These are phyloP conservation scores for Hydnomerulius pinastri DNA, from an alignment of 768 basidiomycete genomes.

Conservation along the genomic window DNA sequence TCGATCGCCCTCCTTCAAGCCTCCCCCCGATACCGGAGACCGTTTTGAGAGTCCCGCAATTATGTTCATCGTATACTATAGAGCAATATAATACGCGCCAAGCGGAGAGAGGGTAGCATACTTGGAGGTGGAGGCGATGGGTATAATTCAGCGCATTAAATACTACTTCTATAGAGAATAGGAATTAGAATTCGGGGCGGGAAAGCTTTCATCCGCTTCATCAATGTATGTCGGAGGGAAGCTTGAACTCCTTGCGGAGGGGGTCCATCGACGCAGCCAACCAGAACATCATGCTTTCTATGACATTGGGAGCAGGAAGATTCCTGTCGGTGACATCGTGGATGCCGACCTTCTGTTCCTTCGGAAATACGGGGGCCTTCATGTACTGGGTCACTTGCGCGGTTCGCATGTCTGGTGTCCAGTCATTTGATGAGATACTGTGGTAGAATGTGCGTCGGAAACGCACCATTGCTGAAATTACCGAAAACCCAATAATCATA, in stretches of 20 bases:
- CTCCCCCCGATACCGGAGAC: no score
- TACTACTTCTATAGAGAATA: no score
- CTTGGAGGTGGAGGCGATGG: no score
- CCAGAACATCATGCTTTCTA: constrained; percentile 12
- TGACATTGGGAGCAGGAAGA: constrained; percentile 10
- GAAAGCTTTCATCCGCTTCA: neutral
- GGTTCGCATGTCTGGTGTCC: constrained; percentile 5
- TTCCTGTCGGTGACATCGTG: neutral
- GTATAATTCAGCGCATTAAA: no score
- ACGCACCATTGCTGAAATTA: constrained; percentile 9
- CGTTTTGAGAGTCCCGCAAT: no score
- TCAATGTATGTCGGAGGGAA: neutral
- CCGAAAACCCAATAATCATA: constrained; percentile 21
- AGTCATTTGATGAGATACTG: neutral
- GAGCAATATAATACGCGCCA: no score
- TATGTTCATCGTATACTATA: no score
- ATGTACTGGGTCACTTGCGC: constrained; percentile 11
- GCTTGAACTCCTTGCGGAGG: neutral
- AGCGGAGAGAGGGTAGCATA: no score
- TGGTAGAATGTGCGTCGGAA: neutral
- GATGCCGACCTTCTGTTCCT: neutral
- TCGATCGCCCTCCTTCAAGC: no score
- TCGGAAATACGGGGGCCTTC: constrained; percentile 11
- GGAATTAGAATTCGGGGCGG: no score
- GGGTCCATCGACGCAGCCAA: constrained; percentile 5